A percentile compares a stretch with the other conserved stretches of the same genome.
phyloP scores from a whole-genome alignment of 441 rosid genomes.

The Pelargonium australe region DNA sequence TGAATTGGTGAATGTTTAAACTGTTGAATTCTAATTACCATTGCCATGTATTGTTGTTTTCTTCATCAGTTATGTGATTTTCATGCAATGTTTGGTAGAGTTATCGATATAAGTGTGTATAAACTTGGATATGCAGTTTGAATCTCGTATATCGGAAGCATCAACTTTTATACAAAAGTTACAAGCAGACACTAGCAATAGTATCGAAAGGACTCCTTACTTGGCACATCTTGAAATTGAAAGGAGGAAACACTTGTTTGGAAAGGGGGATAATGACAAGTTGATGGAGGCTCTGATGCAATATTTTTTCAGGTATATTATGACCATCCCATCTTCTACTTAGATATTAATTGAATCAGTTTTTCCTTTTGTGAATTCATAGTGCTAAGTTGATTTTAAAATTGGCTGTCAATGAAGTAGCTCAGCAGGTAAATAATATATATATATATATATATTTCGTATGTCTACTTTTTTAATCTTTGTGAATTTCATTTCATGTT shows the following conservation, averaged over 20 bases:
- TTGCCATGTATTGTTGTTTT: neutral
- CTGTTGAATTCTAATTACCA: constrained; percentile 9
- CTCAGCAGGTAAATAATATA: neutral
- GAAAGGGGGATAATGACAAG: constrained; percentile 56
- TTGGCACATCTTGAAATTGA: constrained; percentile 82
- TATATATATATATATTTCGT: neutral
- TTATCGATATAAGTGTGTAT: constrained; percentile 19
- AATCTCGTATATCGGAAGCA: constrained; percentile 65
- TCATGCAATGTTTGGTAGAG: constrained; percentile 14
- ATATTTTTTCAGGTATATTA: constrained; percentile 59
- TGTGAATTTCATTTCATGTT: neutral
- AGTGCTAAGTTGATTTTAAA: neutral
- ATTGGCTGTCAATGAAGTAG: neutral
- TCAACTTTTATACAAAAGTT: constrained; percentile 60
- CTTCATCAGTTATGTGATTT: neutral
- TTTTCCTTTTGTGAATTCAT: neutral
- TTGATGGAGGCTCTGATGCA: constrained; percentile 57
- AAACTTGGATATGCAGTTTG: constrained; percentile 52
- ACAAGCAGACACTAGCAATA: constrained; percentile 41
- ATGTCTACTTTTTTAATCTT: neutral
- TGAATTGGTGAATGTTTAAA: constrained; percentile 53
- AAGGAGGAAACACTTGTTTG: constrained; percentile 68
- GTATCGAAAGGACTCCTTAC: constrained; percentile 58
- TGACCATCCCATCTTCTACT: constrained; percentile 13
- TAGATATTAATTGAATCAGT: neutral